Conservation (phyloP, 805 yeast genomes). For the Nakazawaea ishiwadae region DNA sequence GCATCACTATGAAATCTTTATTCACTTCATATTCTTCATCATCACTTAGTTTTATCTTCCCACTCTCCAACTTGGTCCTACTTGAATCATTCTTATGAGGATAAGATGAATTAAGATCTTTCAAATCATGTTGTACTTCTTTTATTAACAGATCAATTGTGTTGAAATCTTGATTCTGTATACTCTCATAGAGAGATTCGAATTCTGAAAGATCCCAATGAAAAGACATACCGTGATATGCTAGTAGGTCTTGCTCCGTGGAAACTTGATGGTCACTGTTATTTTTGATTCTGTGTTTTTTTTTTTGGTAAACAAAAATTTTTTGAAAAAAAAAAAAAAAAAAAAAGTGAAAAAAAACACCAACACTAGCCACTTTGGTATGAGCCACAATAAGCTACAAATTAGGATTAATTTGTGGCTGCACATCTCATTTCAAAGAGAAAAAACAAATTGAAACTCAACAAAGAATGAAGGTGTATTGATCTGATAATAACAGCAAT, state of each 20-base stretch:
- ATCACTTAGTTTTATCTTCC: slow-evolving; percentile 43
- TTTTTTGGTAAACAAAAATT: neutral
- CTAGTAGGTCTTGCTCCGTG: no score
- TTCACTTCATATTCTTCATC: slow-evolving; percentile 61
- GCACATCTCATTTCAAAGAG: no score
- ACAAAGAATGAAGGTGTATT: no score
- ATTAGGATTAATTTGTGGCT: no score
- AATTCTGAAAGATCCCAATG: slow-evolving; percentile 31
- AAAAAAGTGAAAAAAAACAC: neutral
- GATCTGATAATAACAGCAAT: neutral
- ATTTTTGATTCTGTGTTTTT: neutral
- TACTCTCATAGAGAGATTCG: slow-evolving; percentile 34
- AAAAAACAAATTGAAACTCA: no score
- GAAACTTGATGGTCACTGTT: no score
- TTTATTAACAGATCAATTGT: slow-evolving; percentile 17
- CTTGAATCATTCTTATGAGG: slow-evolving; percentile 42
- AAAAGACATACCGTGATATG: neutral
- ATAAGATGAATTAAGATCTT: slow-evolving; percentile 30
- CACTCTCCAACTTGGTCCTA: slow-evolving; percentile 42
- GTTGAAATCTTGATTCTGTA: slow-evolving; percentile 23
- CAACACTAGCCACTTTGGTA: neutral
- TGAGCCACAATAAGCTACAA: no score
- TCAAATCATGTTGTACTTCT: slow-evolving; percentile 41
- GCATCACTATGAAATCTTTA: slow-evolving; percentile 55
- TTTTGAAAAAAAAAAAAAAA: slow-evolving; percentile 4